Evolutionary conservation across 202 grass and related monocot species (phyloP).

Genomic region (Elaeis oleifera): DNA sequence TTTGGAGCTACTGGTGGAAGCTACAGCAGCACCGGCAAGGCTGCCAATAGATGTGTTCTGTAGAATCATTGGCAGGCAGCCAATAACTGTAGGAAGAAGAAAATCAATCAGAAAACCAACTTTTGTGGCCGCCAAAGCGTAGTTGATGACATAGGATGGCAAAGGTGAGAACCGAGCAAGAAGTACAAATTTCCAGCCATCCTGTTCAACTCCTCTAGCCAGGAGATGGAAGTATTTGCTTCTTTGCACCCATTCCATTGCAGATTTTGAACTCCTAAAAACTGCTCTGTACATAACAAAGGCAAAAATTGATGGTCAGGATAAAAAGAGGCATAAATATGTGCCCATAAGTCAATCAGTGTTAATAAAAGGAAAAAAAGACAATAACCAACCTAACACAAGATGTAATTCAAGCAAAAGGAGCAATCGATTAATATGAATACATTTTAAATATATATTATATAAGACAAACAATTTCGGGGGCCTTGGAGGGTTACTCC

Average conservation of each 20-base stretch:
- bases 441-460: no score
- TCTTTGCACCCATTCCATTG: conserved; percentile 70
- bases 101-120: conserved; percentile 83
- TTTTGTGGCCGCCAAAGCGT: conserved; percentile 73
- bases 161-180: conserved; percentile 94
- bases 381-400: no score
- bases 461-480: no score
- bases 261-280: conserved; percentile 79
- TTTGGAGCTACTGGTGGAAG: conserved; percentile 53
- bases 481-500: no score
- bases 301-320: conserved; percentile 3
- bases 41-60: conserved; percentile 96
- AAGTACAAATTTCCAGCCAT: conserved; percentile 91
- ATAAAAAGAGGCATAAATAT: not conserved
- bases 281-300: conserved; percentile 43
- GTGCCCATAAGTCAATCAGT: no score
- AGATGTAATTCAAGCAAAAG: no score
- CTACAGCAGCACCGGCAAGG: conserved; percentile 74
- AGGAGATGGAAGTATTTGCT: conserved; percentile 84
- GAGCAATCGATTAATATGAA: no score
- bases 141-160: conserved; percentile 94
- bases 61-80: conserved; percentile 94
- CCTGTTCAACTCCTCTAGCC: conserved; percentile 75
- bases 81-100: conserved; percentile 82
- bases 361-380: no score